Evolutionary conservation across 345 rosid genomes (phyloP).

Genomic region (Eutrema japonicum): DNA sequence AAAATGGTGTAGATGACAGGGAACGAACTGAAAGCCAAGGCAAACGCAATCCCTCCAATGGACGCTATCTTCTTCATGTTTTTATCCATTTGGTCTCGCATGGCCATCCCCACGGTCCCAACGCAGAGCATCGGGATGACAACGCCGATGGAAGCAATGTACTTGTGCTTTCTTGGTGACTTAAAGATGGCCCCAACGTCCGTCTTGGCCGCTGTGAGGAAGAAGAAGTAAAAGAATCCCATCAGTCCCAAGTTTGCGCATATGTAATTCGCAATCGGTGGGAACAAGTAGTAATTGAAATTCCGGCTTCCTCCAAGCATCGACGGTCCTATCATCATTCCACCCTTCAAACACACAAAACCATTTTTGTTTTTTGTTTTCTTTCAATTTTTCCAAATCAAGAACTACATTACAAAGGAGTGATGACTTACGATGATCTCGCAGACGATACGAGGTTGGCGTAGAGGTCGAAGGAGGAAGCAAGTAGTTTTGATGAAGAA

Average conservation of each 20-base stretch:
- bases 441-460: conserved; percentile 69
- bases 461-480: conserved; percentile 68
- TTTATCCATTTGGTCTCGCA: conserved; percentile 43
- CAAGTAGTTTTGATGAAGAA: conserved; percentile 45
- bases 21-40: conserved; percentile 50
- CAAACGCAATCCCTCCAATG: conserved; percentile 44
- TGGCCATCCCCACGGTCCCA: conserved; percentile 11
- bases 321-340: conserved; percentile 78
- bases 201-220: conserved; percentile 57
- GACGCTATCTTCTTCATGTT: conserved; percentile 34
- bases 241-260: conserved; percentile 57
- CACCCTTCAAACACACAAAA: conserved; percentile 58
- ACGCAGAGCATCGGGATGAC: conserved; percentile 37
- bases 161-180: conserved; percentile 51
- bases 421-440: conserved; percentile 67
- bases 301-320: conserved; percentile 53
- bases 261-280: conserved; percentile 51
- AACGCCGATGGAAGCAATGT: conserved; percentile 47
- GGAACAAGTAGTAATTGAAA: conserved; percentile 46
- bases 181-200: conserved; percentile 49
- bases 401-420: neutral
- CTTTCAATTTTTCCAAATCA: neutral
- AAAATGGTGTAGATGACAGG: conserved; percentile 56
- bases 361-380: neutral
- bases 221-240: conserved; percentile 63